Evolutionary conservation across 2,329 filamentous ascomycete genomes (phyloP), one percentile per base, ranked within the genome.

Genomic region (Xylariaceae sp.): DNA sequence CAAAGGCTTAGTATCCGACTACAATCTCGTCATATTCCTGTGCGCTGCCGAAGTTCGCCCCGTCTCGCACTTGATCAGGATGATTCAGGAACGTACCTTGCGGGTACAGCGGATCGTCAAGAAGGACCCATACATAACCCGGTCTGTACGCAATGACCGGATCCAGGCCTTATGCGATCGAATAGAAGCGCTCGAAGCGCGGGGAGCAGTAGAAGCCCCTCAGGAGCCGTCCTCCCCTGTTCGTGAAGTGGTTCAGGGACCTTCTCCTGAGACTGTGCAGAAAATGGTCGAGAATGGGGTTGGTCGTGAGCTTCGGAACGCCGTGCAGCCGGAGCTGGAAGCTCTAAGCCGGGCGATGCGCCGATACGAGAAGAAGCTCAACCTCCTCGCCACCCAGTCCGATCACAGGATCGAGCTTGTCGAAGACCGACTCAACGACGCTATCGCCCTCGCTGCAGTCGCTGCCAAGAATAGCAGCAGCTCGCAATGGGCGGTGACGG

Each of bases 21-120:
- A 90, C 65, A 96, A 96, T 60, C 71, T 97, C 38, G 88, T 83
- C 9, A 86, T 97, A 36, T 97, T 96, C 61, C 69, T 95, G 3
- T 73, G 95, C 13, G 86, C 85, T 1, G 85, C 90, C 3, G 90
- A 97, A 63, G 69, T 96, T 18, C 81, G 86, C 3, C 90, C 90
- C 0, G 67, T 88, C 34, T 78, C 85, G 1, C 89, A 96, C 56
- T 66, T 94, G 17, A 77, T 95, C 46, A 86, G 82, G 56, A 75
- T 96, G 53, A 73, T 94, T 3, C 82, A 88, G 53, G 75, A 78
- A 11, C 78, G 87, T 23, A 95, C 88, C 2, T 67, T 94, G 7
- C 81, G 89, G 54, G 72, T 96, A 1, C 89, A 97, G 60, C 78
- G 81, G 11, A 66, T 88, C 5, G 83, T 89, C 12, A 67, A 73